Conservation (phyloP, 2,329 filamentous ascomycete genomes). For the Colletotrichum plurivorum region DNA sequence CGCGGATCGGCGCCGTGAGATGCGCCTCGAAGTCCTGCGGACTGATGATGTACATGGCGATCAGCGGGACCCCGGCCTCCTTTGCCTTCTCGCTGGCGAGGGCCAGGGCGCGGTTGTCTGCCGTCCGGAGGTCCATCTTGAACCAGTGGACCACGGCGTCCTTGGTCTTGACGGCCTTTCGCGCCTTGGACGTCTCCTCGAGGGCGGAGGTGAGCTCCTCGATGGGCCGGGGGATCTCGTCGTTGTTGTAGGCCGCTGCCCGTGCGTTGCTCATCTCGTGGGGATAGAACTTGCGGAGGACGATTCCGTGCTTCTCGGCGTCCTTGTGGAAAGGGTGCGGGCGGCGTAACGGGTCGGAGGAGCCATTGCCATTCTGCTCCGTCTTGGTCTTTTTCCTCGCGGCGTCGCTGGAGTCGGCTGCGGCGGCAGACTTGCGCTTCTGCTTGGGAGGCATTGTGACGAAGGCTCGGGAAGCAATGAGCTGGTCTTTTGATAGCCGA, state of each 20-base stretch:
- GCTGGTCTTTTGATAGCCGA: background rate
- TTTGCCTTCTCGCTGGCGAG: constrained; percentile 77
- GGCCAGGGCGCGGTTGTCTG: constrained; percentile 81
- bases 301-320: constrained; percentile 71
- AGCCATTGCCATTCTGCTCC: constrained; percentile 41
- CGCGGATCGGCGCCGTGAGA: constrained; percentile 77
- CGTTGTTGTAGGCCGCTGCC: constrained; percentile 80
- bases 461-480: background rate
- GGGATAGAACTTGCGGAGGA: constrained; percentile 84
- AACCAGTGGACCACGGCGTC: constrained; percentile 90
- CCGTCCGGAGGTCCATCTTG: constrained; percentile 82
- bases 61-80: constrained; percentile 77
- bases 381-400: constrained; percentile 52
- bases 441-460: constrained; percentile 47
- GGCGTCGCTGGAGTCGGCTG: constrained; percentile 43
- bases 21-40: constrained; percentile 90
- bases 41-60: constrained; percentile 84
- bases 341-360: constrained; percentile 53
- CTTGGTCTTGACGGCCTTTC: constrained; percentile 67
- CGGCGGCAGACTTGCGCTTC: constrained; percentile 46
- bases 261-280: constrained; percentile 87
- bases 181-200: constrained; percentile 68
- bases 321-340: constrained; percentile 63
- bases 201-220: constrained; percentile 75
- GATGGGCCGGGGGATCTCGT: constrained; percentile 80